A percentile compares a stretch with the other conserved stretches of the same genome.
Conservation (phyloP, 768 basidiomycete species). For the Lentinus tigrinus region DNA sequence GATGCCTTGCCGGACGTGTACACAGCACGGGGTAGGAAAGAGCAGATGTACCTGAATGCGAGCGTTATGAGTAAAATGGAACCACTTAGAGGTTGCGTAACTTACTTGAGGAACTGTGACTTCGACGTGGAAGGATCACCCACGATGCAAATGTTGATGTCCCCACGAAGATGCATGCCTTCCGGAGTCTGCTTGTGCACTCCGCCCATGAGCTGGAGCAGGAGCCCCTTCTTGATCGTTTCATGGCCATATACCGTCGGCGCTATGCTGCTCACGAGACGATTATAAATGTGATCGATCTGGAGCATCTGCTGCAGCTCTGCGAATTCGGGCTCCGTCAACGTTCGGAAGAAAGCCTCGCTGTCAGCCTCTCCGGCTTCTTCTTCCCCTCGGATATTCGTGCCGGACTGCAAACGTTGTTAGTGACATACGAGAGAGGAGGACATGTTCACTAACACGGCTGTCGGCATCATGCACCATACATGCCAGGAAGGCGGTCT, state of each 20-base stretch:
- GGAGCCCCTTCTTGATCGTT: slow-evolving; percentile 96
- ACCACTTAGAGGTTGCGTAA: slow-evolving; percentile 6
- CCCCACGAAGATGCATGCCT: slow-evolving; percentile 97
- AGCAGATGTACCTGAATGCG: slow-evolving; percentile 82
- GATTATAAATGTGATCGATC: slow-evolving; percentile 90
- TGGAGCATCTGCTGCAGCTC: slow-evolving; percentile 94
- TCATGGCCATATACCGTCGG: slow-evolving; percentile 99
- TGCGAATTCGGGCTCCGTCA: slow-evolving; percentile 93
- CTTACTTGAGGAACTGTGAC: slow-evolving; percentile 96
- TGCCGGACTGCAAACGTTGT: slow-evolving; percentile 54
- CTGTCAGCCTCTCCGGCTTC: slow-evolving; percentile 75
- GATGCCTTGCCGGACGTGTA: slow-evolving; percentile 99
- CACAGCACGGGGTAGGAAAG: slow-evolving; percentile 95
- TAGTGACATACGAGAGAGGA: not conserved
- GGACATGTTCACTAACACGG: slow-evolving; percentile 53
- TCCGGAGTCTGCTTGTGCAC: slow-evolving; percentile 96
- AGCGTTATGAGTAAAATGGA: not conserved
- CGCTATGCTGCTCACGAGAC: slow-evolving; percentile 91
- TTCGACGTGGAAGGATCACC: slow-evolving; percentile 98
- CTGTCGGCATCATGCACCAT: slow-evolving; percentile 94
- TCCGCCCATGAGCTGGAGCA: slow-evolving; percentile 97
- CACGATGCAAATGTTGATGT: slow-evolving; percentile 97
- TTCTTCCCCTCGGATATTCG: slow-evolving; percentile 88
- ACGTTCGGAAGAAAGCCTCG: slow-evolving; percentile 81
- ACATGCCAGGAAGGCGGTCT: slow-evolving; percentile 97